Evolutionary conservation across 495 filamentous ascomycete genomes (phyloP).

Genomic region (Penicillium crystallinum): DNA sequence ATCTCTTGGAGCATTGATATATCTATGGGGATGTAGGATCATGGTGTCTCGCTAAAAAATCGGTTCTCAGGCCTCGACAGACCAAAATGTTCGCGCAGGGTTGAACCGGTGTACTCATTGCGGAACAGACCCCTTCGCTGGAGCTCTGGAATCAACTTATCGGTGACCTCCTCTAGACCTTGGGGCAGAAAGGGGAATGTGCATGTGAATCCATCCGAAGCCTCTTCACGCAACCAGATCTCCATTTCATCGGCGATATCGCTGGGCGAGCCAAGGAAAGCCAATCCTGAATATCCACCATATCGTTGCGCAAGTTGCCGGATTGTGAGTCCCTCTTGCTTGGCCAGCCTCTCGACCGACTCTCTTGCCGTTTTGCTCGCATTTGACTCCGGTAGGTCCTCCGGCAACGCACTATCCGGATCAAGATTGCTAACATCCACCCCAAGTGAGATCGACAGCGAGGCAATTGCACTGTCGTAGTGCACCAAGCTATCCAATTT

Average conservation of each 20-base stretch:
- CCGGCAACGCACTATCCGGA: conserved; percentile 45
- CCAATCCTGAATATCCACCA: conserved; percentile 47
- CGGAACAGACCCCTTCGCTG: conserved; percentile 48
- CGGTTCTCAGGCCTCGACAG: conserved; percentile 46
- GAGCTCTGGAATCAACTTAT: conserved; percentile 46
- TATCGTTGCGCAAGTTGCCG: conserved; percentile 48
- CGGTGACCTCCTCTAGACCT: conserved; percentile 46
- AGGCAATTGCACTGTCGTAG: conserved; percentile 53
- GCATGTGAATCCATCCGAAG: conserved; percentile 43
- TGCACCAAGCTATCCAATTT: conserved; percentile 49
- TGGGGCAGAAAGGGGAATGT: conserved; percentile 47
- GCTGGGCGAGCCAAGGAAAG: conserved; percentile 47
- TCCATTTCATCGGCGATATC: conserved; percentile 48
- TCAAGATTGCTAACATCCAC: conserved; percentile 43
- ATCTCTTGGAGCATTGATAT: too few species aligned
- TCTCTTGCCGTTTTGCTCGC: conserved; percentile 48
- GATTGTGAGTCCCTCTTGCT: conserved; percentile 40
- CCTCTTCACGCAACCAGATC: conserved; percentile 42
- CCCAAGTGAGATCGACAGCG: conserved; percentile 45
- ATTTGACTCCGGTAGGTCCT: conserved; percentile 47
- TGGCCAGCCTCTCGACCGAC: conserved; percentile 37
- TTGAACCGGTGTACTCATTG: conserved; percentile 37
- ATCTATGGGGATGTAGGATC: background rate
- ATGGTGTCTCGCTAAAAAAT: conserved; percentile 33
- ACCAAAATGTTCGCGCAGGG: conserved; percentile 47